These are phyloP conservation scores for Ustilago nuda DNA, from an alignment of 1,284 basidiomycete species.

Conservation along the genomic window DNA sequence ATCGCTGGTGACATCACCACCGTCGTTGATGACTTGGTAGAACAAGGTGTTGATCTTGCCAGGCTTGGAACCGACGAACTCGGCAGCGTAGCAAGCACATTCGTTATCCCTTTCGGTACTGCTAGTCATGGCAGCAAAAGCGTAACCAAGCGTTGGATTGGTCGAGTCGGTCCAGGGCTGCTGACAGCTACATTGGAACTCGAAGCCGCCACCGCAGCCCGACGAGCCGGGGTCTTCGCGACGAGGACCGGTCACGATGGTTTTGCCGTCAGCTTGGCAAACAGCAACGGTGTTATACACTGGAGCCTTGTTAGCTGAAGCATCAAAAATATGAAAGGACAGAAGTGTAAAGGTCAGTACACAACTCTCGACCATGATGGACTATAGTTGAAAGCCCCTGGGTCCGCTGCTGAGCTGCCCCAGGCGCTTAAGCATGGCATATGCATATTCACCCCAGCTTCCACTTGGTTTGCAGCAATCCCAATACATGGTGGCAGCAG, in stretches of 20 bases:
- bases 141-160: slow-evolving; percentile 35
- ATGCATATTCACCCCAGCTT: not conserved
- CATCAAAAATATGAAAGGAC: no score
- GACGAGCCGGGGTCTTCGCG: slow-evolving; percentile 26
- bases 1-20: slow-evolving; percentile 24
- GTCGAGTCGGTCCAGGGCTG: slow-evolving; percentile 40
- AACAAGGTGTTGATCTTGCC: slow-evolving; percentile 41
- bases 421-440: no score
- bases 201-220: slow-evolving; percentile 39
- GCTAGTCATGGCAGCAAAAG: slow-evolving; percentile 33
- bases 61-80: slow-evolving; percentile 18
- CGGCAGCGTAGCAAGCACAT: slow-evolving; percentile 38
- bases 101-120: slow-evolving; percentile 18
- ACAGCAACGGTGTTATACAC: slow-evolving; percentile 26
- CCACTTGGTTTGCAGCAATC: slow-evolving; percentile 35
- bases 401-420: no score
- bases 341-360: no score
- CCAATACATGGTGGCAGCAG: slow-evolving; percentile 41
- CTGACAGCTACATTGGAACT: slow-evolving; percentile 47
- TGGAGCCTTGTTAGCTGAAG: slow-evolving; percentile 12
- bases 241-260: slow-evolving; percentile 33
- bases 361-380: no score
- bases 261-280: slow-evolving; percentile 35
- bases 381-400: no score
- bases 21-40: slow-evolving; percentile 45